A percentile compares a stretch with the other conserved stretches of the same genome.
These are phyloP conservation scores for Globisporangium cylindrosporum DNA, from an alignment of 352 stramenopile species.

Conservation along the genomic window DNA sequence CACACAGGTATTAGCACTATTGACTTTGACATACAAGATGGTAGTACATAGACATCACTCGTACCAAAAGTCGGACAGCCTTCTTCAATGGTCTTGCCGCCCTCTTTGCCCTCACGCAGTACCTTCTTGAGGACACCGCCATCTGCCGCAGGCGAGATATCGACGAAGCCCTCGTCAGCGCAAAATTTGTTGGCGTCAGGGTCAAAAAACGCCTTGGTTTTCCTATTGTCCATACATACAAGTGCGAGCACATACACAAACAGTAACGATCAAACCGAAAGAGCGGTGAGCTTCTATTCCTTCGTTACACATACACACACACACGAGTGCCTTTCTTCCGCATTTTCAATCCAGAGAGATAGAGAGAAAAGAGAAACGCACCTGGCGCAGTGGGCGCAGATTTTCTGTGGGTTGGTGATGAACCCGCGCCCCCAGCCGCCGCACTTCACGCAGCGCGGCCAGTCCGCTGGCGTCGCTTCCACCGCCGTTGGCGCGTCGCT, in stretches of 20 bases:
- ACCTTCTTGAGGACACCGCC: conserved; percentile 84
- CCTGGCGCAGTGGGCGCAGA: conserved; percentile 76
- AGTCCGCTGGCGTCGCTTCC: conserved; percentile 15
- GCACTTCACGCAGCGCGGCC: conserved; percentile 65
- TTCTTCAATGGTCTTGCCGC: conserved; percentile 63
- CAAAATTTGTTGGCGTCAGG: conserved; percentile 64
- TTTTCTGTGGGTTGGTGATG: conserved; percentile 63
- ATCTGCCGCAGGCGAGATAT: conserved; percentile 74
- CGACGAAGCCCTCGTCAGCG: conserved; percentile 70
- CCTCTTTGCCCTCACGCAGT: conserved; percentile 49
- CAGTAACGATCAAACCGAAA: not conserved
- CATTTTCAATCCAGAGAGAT: too few relatives aligned
- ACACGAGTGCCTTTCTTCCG: not conserved
- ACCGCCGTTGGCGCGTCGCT: not conserved
- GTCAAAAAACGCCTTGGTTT: conserved; percentile 77
- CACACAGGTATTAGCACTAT: not conserved
- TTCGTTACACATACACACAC: not conserved
- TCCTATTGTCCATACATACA: conserved; percentile 16
- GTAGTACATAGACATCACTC: not conserved
- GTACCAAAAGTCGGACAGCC: conserved; percentile 78
- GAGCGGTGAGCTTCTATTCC: not conserved
- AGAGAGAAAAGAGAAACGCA: conserved; percentile 13
- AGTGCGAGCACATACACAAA: not conserved
- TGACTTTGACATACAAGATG: not conserved
- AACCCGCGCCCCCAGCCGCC: conserved; percentile 66